phyloP scores from a whole-genome alignment of 805 yeast genomes.

The Cyberlindnera sargentensis region DNA sequence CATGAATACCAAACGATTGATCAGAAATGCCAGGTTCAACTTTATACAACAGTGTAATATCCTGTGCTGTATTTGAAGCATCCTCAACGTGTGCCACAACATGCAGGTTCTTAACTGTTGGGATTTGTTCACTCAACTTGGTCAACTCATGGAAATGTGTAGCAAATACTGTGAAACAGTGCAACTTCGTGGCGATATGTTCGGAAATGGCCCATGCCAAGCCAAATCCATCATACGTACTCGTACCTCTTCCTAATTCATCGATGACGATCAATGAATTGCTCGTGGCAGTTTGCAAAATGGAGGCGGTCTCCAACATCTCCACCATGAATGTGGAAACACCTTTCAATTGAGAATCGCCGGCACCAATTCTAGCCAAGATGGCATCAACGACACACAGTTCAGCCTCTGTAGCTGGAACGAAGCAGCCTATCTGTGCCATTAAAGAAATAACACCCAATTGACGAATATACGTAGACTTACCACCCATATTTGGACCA shows the following conservation, averaged over 20 bases:
- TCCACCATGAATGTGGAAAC: constrained; percentile 96
- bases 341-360: constrained; percentile 95
- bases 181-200: constrained; percentile 60
- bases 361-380: constrained; percentile 96
- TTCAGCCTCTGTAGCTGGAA: constrained; percentile 77
- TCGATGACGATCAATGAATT: constrained; percentile 85
- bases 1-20: constrained; percentile 96
- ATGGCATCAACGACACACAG: constrained; percentile 84
- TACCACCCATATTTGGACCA: constrained; percentile 98
- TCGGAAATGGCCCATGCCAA: constrained; percentile 96
- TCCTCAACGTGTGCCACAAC: constrained; percentile 86
- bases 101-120: constrained; percentile 73
- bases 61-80: constrained; percentile 35
- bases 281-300: constrained; percentile 68
- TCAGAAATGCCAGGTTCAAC: constrained; percentile 97
- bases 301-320: constrained; percentile 90
- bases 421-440: constrained; percentile 86
- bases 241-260: constrained; percentile 79
- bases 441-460: constrained; percentile 79
- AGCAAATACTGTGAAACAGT: constrained; percentile 84
- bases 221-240: constrained; percentile 96
- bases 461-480: constrained; percentile 87
- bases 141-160: constrained; percentile 98
- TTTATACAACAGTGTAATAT: constrained; percentile 81
- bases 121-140: constrained; percentile 54